These are phyloP conservation scores for Chloromonas sp. DNA, from an alignment of 163 green algal genomes.

Conservation along the genomic window DNA sequence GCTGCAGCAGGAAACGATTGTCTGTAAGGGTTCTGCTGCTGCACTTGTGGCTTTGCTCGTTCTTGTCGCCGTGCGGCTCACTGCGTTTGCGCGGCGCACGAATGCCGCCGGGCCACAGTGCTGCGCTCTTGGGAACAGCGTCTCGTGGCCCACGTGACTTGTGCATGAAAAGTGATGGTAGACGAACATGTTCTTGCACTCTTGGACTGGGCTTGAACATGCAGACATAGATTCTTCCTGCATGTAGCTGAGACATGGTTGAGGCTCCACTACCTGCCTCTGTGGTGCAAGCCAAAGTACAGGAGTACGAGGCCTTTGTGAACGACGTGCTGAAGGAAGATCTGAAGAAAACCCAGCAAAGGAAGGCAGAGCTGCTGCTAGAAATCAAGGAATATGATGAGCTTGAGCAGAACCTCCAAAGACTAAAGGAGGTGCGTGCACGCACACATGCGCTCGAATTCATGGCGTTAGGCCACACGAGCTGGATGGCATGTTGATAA, in stretches of 20 bases:
- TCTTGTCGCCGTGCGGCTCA: too few species aligned
- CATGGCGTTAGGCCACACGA: neutral
- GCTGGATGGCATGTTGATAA: neutral
- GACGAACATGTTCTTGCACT: too few species aligned
- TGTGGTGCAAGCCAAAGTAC: constrained; percentile 2
- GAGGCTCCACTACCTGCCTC: neutral
- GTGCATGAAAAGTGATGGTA: too few species aligned
- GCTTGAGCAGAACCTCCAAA: constrained; percentile 11
- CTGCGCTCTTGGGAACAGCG: too few species aligned
- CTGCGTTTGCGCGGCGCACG: too few species aligned
- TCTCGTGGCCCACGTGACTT: too few species aligned
- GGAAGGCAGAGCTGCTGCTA: constrained; percentile 1
- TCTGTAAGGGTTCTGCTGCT: too few species aligned
- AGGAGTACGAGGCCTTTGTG: constrained; percentile 27
- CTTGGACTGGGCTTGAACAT: too few species aligned
- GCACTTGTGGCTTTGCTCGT: too few species aligned
- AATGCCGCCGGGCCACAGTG: too few species aligned
- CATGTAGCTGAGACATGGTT: neutral
- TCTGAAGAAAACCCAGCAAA: constrained; percentile 10
- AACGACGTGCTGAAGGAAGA: constrained; percentile 25
- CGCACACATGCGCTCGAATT: neutral
- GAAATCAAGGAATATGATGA: constrained; percentile 29
- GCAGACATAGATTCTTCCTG: too few species aligned
- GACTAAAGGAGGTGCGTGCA: constrained; percentile 5
- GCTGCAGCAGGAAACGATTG: too few species aligned